These are phyloP conservation scores for Ogataea minuta DNA, from an alignment of 805 yeast genomes.

Conservation along the genomic window DNA sequence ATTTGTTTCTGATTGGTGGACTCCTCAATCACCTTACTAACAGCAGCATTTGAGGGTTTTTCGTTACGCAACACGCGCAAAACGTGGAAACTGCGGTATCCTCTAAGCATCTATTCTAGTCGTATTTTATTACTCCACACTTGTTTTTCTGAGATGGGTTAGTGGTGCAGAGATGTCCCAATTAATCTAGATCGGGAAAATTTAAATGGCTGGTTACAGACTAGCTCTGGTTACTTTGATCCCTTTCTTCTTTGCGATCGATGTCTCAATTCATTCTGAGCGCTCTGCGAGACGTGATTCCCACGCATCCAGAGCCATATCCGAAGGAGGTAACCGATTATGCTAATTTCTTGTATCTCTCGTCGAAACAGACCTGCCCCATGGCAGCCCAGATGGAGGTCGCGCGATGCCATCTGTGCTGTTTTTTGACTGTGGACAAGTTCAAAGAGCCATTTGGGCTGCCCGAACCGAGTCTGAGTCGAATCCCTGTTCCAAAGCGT, in stretches of 20 bases:
- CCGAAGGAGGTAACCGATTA: slow-evolving; percentile 42
- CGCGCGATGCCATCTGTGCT: slow-evolving; percentile 68
- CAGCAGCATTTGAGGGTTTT: slow-evolving; percentile 5
- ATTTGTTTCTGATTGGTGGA: slow-evolving; percentile 45
- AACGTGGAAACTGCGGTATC: slow-evolving; percentile 9
- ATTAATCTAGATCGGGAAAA: slow-evolving; percentile 10
- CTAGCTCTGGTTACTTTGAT: not conserved
- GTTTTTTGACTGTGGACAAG: slow-evolving; percentile 56
- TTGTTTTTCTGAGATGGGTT: not conserved
- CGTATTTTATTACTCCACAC: slow-evolving; percentile 8
- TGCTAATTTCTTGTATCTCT: slow-evolving; percentile 47
- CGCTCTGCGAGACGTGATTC: slow-evolving; percentile 49
- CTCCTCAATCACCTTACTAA: slow-evolving; percentile 11
- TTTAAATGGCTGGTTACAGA: slow-evolving; percentile 14
- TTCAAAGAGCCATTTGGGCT: slow-evolving; percentile 42
- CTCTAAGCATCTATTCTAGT: slow-evolving; percentile 3
- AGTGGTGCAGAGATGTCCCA: slow-evolving; percentile 13
- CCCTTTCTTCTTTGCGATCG: slow-evolving; percentile 1
- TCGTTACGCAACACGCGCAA: slow-evolving; percentile 8
- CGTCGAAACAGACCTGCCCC: slow-evolving; percentile 47
- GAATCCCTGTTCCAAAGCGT: slow-evolving; percentile 56
- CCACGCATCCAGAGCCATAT: slow-evolving; percentile 43
- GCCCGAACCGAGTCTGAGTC: slow-evolving; percentile 47
- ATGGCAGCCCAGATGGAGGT: slow-evolving; percentile 55
- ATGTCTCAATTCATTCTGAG: slow-evolving; percentile 35